These are phyloP conservation scores for Talaromyces amestolkiae DNA, from an alignment of 2,329 filamentous ascomycete species.

Conservation along the genomic window DNA sequence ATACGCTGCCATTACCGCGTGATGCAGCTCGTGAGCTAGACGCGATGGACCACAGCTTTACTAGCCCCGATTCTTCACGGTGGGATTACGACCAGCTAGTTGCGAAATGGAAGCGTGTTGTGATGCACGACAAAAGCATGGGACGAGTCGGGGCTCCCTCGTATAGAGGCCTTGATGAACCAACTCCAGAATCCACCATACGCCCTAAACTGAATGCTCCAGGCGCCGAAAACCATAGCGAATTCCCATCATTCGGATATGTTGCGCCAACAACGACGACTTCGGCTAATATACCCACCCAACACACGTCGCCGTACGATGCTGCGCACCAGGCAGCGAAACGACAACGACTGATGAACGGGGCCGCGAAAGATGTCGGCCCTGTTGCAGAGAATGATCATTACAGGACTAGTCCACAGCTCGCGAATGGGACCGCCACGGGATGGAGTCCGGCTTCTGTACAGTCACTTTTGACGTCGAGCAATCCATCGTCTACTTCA, in stretches of 20 bases:
- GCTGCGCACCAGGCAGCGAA: conserved; percentile 28
- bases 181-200: not conserved
- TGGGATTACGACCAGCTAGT: conserved; percentile 52
- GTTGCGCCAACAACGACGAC: not conserved
- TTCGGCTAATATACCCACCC: not conserved
- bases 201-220: conserved; percentile 4
- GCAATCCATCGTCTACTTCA: conserved; percentile 14
- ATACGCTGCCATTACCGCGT: conserved; percentile 41
- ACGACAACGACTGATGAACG: conserved; percentile 39
- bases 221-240: conserved; percentile 12
- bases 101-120: conserved; percentile 49
- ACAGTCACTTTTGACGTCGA: conserved; percentile 17
- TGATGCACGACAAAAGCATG: conserved; percentile 47
- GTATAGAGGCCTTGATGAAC: conserved; percentile 21
- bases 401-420: conserved; percentile 5
- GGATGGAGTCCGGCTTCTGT: conserved; percentile 20
- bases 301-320: conserved; percentile 11
- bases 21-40: conserved; percentile 40
- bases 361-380: conserved; percentile 17
- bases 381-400: conserved; percentile 10
- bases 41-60: conserved; percentile 32
- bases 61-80: conserved; percentile 34
- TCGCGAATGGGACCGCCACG: conserved; percentile 11
- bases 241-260: conserved; percentile 6
- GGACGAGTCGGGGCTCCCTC: conserved; percentile 34